Evolutionary conservation across 2,329 filamentous ascomycete species (phyloP).

Genomic region (Penicillium polonicum): DNA sequence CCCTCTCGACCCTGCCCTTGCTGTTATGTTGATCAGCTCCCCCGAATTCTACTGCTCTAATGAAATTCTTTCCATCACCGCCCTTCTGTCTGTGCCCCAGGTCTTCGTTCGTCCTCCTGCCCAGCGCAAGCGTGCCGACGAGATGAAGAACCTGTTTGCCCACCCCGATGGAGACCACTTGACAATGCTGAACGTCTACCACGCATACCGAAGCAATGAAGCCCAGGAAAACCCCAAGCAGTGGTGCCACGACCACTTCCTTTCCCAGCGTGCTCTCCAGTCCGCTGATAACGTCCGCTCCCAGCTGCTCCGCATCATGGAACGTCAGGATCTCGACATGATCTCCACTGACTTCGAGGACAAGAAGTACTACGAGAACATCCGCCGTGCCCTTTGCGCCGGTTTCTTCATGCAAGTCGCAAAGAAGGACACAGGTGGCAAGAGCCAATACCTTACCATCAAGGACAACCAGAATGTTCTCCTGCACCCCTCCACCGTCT

Average conservation of each 20-base stretch:
- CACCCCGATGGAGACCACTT: slow-evolving; percentile 94
- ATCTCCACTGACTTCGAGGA: slow-evolving; percentile 87
- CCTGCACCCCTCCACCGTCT: slow-evolving; percentile 87
- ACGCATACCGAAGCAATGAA: slow-evolving; percentile 82
- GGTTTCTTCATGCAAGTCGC: slow-evolving; percentile 99
- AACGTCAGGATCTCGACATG: slow-evolving; percentile 81
- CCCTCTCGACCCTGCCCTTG: slow-evolving; percentile 86
- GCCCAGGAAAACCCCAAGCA: slow-evolving; percentile 73
- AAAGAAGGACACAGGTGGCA: slow-evolving; percentile 83
- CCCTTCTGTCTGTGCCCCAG: slow-evolving; percentile 89
- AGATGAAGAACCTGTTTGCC: slow-evolving; percentile 93
- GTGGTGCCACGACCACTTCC: slow-evolving; percentile 97
- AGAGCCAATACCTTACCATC: slow-evolving; percentile 83
- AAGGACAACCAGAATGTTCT: slow-evolving; percentile 95
- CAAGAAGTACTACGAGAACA: slow-evolving; percentile 98
- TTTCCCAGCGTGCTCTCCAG: slow-evolving; percentile 81
- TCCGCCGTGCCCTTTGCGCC: slow-evolving; percentile 83
- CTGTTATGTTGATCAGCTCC: slow-evolving; percentile 96
- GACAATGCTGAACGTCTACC: slow-evolving; percentile 95
- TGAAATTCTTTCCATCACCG: slow-evolving; percentile 92
- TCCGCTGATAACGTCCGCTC: slow-evolving; percentile 91
- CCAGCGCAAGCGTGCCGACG: slow-evolving; percentile 86
- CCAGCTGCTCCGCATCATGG: slow-evolving; percentile 95
- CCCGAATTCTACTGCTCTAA: slow-evolving; percentile 99
- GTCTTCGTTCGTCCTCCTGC: slow-evolving; percentile 85